phyloP scores from a whole-genome alignment of 108 stramenopile species.

The Skeletonema marinoi region DNA sequence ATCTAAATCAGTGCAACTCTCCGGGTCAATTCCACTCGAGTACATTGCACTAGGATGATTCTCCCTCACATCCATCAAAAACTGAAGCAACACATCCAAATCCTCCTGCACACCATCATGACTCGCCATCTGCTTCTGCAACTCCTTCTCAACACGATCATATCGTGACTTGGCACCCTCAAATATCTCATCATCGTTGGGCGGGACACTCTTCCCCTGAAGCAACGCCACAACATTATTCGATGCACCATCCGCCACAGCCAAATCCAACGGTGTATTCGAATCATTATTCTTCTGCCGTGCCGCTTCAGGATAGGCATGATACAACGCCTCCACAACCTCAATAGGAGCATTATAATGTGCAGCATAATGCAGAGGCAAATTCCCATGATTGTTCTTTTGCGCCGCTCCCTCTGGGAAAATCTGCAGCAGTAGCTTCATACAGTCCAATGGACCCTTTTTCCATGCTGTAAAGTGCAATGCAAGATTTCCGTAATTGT shows the following conservation, averaged over 20 bases:
- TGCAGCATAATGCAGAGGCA: constrained; percentile 86
- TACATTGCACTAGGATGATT: constrained; percentile 81
- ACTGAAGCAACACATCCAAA: constrained; percentile 66
- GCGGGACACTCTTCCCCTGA: constrained; percentile 81
- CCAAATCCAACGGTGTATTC: constrained; percentile 85
- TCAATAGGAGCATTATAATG: constrained; percentile 88
- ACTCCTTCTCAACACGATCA: constrained; percentile 82
- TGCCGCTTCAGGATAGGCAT: constrained; percentile 85
- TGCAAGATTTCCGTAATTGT: constrained; percentile 89
- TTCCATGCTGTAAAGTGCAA: constrained; percentile 89
- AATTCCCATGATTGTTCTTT: constrained; percentile 87
- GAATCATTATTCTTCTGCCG: constrained; percentile 86
- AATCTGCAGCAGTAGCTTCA: constrained; percentile 72
- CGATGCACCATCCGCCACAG: constrained; percentile 83
- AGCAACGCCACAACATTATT: constrained; percentile 82
- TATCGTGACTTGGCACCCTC: constrained; percentile 69
- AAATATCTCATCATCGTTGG: constrained; percentile 79
- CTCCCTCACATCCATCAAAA: constrained; percentile 80
- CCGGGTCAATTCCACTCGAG: constrained; percentile 56
- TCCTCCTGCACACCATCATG: constrained; percentile 73
- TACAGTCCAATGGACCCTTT: constrained; percentile 86
- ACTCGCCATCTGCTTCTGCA: constrained; percentile 62
- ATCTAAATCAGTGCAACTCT: constrained; percentile 49
- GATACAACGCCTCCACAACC: constrained; percentile 83
- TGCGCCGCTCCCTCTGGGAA: constrained; percentile 87